Conservation (phyloP, 2,329 filamentous ascomycete species). For the Colletotrichum orchidophilum region DNA sequence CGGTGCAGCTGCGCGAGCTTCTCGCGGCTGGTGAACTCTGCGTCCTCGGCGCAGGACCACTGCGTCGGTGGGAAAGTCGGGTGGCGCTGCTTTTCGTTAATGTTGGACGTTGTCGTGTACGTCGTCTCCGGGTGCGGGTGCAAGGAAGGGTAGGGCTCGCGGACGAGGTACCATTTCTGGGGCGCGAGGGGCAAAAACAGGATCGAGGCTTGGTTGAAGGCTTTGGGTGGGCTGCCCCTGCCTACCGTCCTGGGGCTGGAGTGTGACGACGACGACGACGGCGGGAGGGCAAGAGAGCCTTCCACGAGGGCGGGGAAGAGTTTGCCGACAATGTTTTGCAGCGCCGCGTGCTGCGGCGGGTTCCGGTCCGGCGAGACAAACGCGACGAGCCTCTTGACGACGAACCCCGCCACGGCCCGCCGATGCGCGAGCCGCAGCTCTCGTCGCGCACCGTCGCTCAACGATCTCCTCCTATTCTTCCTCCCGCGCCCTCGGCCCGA, state of each 20-base stretch:
- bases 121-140: slow-evolving; percentile 42
- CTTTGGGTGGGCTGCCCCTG: slow-evolving; percentile 45
- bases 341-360: slow-evolving; percentile 50
- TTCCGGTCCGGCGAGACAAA: slow-evolving; percentile 61
- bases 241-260: no score
- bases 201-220: slow-evolving; percentile 52
- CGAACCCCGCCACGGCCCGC: slow-evolving; percentile 55
- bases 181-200: slow-evolving; percentile 50
- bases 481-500: slow-evolving; percentile 22
- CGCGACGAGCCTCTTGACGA: slow-evolving; percentile 58
- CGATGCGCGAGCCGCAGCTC: slow-evolving; percentile 46
- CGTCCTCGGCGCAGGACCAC: not conserved
- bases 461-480: slow-evolving; percentile 24
- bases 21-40: not conserved
- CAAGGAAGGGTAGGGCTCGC: slow-evolving; percentile 55
- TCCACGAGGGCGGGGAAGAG: slow-evolving; percentile 57
- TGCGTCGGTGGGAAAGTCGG: slow-evolving; percentile 15
- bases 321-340: slow-evolving; percentile 56
- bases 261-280: no score
- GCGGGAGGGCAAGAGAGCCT: not conserved
- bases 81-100: not conserved
- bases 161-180: slow-evolving; percentile 55
- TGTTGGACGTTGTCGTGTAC: not conserved
- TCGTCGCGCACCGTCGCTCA: slow-evolving; percentile 20
- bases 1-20: slow-evolving; percentile 4